These are phyloP conservation scores for Nemania diffusa DNA, from an alignment of 2,329 filamentous ascomycete genomes.

Conservation along the genomic window DNA sequence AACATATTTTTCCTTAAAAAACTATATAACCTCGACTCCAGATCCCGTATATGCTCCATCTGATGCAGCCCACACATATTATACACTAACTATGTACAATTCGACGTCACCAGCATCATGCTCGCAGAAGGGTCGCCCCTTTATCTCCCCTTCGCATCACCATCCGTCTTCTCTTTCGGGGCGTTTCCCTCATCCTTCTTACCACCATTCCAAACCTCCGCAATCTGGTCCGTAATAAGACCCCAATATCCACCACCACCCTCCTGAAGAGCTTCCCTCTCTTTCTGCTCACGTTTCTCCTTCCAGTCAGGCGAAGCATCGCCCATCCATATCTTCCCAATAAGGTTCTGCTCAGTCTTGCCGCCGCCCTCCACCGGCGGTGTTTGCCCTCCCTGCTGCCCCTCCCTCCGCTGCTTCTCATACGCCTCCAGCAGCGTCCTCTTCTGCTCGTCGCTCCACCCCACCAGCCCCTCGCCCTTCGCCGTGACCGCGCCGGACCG, in stretches of 20 bases:
- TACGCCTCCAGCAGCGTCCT: conserved; percentile 30
- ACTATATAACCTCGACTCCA: conserved; percentile 16
- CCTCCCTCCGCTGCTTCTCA: conserved; percentile 20
- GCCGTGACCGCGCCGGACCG: conserved; percentile 34
- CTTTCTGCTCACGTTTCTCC: conserved; percentile 61
- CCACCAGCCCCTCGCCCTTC: conserved; percentile 45
- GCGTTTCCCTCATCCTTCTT: conserved; percentile 46
- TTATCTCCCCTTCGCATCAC: neutral
- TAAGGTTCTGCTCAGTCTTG: conserved; percentile 41
- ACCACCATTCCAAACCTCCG: conserved; percentile 58
- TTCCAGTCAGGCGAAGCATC: conserved; percentile 65
- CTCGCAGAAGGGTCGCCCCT: conserved; percentile 34
- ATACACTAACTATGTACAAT: conserved; percentile 30
- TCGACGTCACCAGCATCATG: conserved; percentile 4
- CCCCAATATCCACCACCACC: conserved; percentile 65
- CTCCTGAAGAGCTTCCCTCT: conserved; percentile 64
- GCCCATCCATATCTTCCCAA: conserved; percentile 68
- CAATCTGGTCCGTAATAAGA: conserved; percentile 66
- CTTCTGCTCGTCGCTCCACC: conserved; percentile 33
- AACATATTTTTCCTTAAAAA: neutral
- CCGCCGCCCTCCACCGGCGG: conserved; percentile 13
- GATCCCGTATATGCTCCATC: conserved; percentile 8
- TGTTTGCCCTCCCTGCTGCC: conserved; percentile 5
- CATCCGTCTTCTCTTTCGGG: conserved; percentile 48
- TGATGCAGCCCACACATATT: conserved; percentile 18